phyloP scores from a whole-genome alignment of 257 asterid species.

The Capsicum chinense region DNA sequence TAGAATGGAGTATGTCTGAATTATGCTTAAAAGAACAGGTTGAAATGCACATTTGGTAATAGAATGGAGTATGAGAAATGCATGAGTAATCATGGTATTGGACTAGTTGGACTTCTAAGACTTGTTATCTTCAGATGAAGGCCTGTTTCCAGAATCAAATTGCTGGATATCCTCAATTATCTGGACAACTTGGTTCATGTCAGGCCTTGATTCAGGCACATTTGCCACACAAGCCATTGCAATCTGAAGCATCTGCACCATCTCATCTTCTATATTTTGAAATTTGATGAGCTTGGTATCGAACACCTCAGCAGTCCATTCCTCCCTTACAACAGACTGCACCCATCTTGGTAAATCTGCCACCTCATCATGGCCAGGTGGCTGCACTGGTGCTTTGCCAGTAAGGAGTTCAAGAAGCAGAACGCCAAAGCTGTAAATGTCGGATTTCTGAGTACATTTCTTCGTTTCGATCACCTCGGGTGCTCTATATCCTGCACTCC shows the following conservation, averaged over 20 bases:
- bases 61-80: conserved; percentile 17
- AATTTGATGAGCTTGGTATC: conserved; percentile 55
- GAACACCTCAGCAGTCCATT: conserved; percentile 84
- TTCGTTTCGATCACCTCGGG: conserved; percentile 56
- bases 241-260: conserved; percentile 80
- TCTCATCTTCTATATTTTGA: conserved; percentile 60
- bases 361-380: conserved; percentile 56
- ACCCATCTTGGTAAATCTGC: conserved; percentile 73
- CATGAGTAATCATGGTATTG: conserved; percentile 20
- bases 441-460: conserved; percentile 61
- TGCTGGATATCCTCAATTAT: conserved; percentile 60
- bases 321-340: conserved; percentile 72
- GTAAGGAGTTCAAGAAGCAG: conserved; percentile 73
- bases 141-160: conserved; percentile 46
- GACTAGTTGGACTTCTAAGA: conserved; percentile 50
- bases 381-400: conserved; percentile 61
- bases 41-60: conserved; percentile 18
- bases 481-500: conserved; percentile 62
- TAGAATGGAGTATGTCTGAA: conserved; percentile 7
- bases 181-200: conserved; percentile 59
- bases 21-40: background rate
- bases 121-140: conserved; percentile 46
- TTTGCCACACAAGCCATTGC: conserved; percentile 68
- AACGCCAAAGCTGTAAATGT: conserved; percentile 73
- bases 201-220: conserved; percentile 62